Percentiles rank a stretch among this genome's conserved stretches.
These are phyloP conservation scores for Gloeopeniophorella convolvens DNA, from an alignment of 768 basidiomycete species.

Conservation along the genomic window DNA sequence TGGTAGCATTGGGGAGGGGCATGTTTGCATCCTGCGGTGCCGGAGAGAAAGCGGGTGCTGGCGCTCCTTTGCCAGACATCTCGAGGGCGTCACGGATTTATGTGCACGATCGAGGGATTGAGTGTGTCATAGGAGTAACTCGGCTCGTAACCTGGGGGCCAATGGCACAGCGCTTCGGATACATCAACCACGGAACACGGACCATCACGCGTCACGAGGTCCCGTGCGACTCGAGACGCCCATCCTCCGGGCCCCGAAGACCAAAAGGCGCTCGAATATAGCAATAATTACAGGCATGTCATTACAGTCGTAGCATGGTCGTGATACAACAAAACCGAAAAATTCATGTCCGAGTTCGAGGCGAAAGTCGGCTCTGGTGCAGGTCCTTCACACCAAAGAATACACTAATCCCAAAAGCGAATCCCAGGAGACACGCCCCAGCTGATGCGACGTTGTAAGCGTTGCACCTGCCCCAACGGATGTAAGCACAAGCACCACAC, in stretches of 20 bases:
- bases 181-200: too few species aligned
- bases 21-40: conserved; percentile 11
- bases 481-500: conserved; percentile 4
- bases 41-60: background rate
- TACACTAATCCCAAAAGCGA: conserved; percentile 48
- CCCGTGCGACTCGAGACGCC: too few species aligned
- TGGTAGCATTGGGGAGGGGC: conserved; percentile 18
- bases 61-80: background rate
- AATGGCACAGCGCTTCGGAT: background rate
- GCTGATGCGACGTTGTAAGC: conserved; percentile 65
- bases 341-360: conserved; percentile 46
- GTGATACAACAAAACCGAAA: background rate
- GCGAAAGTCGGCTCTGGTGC: conserved; percentile 51
- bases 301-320: background rate
- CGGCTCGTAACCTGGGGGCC: background rate
- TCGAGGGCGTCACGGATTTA: background rate
- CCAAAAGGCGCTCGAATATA: too few species aligned
- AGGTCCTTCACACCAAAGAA: conserved; percentile 68
- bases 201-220: too few species aligned
- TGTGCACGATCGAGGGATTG: conserved; percentile 10
- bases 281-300: background rate
- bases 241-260: too few species aligned
- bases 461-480: conserved; percentile 47
- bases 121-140: conserved; percentile 13
- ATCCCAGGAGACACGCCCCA: conserved; percentile 48